Evolutionary conservation across 2,329 filamentous ascomycete genomes (phyloP).

Genomic region (Microdochium paspali): DNA sequence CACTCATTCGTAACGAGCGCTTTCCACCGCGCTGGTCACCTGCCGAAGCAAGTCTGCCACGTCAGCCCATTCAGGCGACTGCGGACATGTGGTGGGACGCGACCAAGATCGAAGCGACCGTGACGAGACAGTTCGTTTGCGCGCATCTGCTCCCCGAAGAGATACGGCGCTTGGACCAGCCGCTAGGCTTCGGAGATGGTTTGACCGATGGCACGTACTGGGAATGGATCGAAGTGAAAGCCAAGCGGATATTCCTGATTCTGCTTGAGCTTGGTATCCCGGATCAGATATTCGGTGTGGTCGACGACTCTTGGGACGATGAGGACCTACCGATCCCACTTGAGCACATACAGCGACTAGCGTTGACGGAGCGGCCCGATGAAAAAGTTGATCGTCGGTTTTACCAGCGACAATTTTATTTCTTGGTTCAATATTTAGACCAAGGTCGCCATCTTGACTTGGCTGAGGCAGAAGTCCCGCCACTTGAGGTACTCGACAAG

Average conservation of each 20-base stretch:
- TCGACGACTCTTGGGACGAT: slow-evolving; percentile 72
- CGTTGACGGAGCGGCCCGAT: slow-evolving; percentile 48
- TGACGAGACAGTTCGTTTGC: slow-evolving; percentile 58
- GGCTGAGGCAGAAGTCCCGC: slow-evolving; percentile 57
- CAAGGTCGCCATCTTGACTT: slow-evolving; percentile 55
- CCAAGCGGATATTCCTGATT: slow-evolving; percentile 62
- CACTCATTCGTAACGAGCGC: too few species aligned
- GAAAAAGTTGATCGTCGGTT: slow-evolving; percentile 59
- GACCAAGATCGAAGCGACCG: slow-evolving; percentile 57
- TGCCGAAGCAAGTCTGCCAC: not conserved
- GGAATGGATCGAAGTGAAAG: slow-evolving; percentile 65
- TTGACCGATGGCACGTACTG: slow-evolving; percentile 66
- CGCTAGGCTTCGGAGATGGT: slow-evolving; percentile 58
- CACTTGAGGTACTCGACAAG: slow-evolving; percentile 56
- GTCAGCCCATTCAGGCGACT: slow-evolving; percentile 3
- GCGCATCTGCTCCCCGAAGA: slow-evolving; percentile 56
- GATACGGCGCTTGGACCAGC: slow-evolving; percentile 49
- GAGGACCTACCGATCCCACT: slow-evolving; percentile 60
- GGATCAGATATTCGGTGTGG: slow-evolving; percentile 65
- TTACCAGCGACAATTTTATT: slow-evolving; percentile 61
- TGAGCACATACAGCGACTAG: slow-evolving; percentile 55
- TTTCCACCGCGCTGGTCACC: too few species aligned
- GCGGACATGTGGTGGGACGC: slow-evolving; percentile 59
- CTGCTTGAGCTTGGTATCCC: slow-evolving; percentile 60
- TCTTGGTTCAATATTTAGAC: slow-evolving; percentile 54